phyloP scores from a whole-genome alignment of 768 basidiomycete genomes.

The Macrolepiota fuliginosa region DNA sequence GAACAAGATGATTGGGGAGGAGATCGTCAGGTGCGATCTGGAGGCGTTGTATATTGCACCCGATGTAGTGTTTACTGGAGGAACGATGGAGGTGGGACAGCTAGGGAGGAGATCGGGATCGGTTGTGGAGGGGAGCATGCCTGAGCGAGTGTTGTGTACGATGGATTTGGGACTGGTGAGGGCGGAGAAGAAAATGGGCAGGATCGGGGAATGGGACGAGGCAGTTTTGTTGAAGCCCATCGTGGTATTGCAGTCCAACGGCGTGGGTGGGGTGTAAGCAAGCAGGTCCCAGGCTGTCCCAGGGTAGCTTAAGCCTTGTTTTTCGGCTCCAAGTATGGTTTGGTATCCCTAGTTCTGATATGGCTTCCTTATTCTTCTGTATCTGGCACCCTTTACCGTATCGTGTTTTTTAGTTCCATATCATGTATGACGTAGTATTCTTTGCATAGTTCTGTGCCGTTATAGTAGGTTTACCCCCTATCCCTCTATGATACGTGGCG shows the following conservation, averaged over 20 bases:
- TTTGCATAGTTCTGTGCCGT: neutral
- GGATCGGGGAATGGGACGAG: constrained; percentile 45
- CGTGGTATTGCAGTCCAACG: constrained; percentile 46
- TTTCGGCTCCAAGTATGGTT: constrained; percentile 9
- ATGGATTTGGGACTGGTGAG: constrained; percentile 52
- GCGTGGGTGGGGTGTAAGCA: constrained; percentile 26
- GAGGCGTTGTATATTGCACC: constrained; percentile 45
- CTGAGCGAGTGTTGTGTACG: constrained; percentile 48
- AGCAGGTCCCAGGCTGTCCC: neutral
- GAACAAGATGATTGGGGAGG: constrained; percentile 58
- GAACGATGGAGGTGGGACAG: constrained; percentile 43
- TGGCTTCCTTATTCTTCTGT: neutral
- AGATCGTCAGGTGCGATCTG: constrained; percentile 54
- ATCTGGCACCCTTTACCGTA: neutral
- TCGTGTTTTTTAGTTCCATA: neutral
- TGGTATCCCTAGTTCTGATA: neutral
- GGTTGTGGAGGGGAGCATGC: neutral
- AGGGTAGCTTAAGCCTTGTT: constrained; percentile 17
- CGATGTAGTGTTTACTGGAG: constrained; percentile 36
- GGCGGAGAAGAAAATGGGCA: constrained; percentile 36
- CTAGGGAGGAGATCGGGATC: neutral
- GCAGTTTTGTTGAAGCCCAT: constrained; percentile 50
- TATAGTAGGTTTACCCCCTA: neutral
- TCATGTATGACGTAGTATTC: neutral
- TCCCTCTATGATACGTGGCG: neutral